These are phyloP conservation scores for Haplosporangium sp. DNA, from an alignment of 371 early-diverging fungal genomes.

Conservation along the genomic window DNA sequence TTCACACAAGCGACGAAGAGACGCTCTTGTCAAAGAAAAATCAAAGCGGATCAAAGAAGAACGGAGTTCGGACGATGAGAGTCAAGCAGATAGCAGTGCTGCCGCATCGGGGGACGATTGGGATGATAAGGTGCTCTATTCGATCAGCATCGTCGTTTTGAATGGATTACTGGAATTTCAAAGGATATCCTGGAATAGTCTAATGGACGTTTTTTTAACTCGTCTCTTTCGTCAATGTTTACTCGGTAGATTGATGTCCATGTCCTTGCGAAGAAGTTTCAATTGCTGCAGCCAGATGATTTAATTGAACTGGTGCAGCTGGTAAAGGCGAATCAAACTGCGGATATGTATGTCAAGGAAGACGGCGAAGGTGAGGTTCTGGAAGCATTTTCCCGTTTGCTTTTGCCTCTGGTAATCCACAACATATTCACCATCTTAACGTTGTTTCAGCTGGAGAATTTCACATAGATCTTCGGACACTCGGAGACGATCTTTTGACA, in stretches of 20 bases:
- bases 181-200: neutral
- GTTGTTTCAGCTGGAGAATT: constrained; percentile 54
- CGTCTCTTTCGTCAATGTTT: neutral
- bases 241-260: constrained; percentile 41
- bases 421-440: neutral
- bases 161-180: neutral
- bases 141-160: neutral
- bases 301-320: constrained; percentile 52
- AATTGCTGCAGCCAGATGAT: constrained; percentile 50
- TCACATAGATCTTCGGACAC: constrained; percentile 57
- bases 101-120: constrained; percentile 47
- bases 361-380: constrained; percentile 54
- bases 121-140: constrained; percentile 36
- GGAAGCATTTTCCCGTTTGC: neutral
- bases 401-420: neutral
- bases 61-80: constrained; percentile 53
- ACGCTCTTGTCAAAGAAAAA: constrained; percentile 35
- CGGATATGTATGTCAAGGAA: constrained; percentile 58
- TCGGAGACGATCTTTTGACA: constrained; percentile 46
- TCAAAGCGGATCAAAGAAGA: constrained; percentile 39
- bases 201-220: neutral
- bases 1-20: constrained; percentile 46
- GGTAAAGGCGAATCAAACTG: constrained; percentile 51
- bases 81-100: constrained; percentile 34
- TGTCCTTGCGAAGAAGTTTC: constrained; percentile 54